Conservation (phyloP, 2,329 filamentous ascomycete genomes). For the Arachnopeziza araneosa region DNA sequence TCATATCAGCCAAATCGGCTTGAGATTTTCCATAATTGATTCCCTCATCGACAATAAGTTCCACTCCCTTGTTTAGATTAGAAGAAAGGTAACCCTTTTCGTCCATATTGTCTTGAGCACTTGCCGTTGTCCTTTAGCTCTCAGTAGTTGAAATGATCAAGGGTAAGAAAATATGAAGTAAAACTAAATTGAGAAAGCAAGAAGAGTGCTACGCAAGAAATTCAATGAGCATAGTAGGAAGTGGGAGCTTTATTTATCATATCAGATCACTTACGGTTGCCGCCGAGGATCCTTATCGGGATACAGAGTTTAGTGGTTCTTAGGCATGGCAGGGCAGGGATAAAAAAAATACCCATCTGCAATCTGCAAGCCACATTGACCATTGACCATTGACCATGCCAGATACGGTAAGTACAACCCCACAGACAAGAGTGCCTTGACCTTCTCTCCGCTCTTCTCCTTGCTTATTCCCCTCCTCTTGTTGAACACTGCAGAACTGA, state of each 20-base stretch:
- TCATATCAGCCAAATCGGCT: conserved; percentile 32
- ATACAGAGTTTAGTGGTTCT: background rate
- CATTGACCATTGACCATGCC: background rate
- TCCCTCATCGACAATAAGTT: background rate
- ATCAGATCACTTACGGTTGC: background rate
- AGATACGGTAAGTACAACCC: background rate
- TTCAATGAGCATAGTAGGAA: background rate
- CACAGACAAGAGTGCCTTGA: background rate
- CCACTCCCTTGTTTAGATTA: background rate
- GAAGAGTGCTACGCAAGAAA: background rate
- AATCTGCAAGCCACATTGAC: background rate
- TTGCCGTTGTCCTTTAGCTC: background rate
- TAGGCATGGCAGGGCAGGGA: background rate
- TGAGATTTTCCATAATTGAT: conserved; percentile 2
- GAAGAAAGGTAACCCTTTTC: background rate
- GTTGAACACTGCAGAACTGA: too few species aligned
- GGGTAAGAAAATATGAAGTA: background rate
- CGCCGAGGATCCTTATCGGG: background rate
- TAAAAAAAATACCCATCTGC: background rate
- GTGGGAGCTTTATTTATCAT: background rate
- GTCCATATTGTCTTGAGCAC: background rate
- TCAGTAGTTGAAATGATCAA: background rate
- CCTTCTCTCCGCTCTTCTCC: too few species aligned
- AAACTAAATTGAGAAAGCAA: background rate
- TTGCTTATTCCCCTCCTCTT: too few species aligned